Percentiles rank a stretch among this genome's conserved stretches.
Evolutionary conservation across 371 early-diverging fungal genomes (phyloP).

Genomic region (Lichtheimia ornata): DNA sequence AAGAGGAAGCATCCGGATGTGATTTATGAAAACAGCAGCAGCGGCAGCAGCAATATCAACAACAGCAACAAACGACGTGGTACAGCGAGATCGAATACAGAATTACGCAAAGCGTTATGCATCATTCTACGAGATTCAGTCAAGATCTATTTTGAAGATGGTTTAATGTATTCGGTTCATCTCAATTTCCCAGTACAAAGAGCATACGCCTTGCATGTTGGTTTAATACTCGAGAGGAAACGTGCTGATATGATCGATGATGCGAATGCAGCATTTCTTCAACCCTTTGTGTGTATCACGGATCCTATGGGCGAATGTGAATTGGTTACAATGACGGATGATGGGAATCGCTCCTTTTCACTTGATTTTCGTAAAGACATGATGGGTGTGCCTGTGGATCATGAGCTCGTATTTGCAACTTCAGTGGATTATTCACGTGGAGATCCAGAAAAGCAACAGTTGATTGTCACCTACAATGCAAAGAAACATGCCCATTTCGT

Average conservation of each 20-base stretch:
- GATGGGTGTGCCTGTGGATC: slow-evolving; percentile 2
- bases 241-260: slow-evolving; percentile 8
- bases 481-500: slow-evolving; percentile 8
- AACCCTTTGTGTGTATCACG: slow-evolving; percentile 9
- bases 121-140: slow-evolving; percentile 17
- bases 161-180: slow-evolving; percentile 15
- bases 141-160: slow-evolving; percentile 22
- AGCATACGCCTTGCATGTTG: slow-evolving; percentile 16
- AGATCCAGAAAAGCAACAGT: slow-evolving; percentile 3
- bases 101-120: slow-evolving; percentile 19
- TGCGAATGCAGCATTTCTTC: not conserved
- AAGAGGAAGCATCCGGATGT: not conserved
- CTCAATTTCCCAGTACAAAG: slow-evolving; percentile 17
- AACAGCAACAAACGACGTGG: not conserved
- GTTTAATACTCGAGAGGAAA: slow-evolving; percentile 17
- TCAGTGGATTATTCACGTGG: not conserved
- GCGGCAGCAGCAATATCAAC: not conserved
- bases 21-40: not conserved
- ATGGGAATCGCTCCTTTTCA: slow-evolving; percentile 2
- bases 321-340: slow-evolving; percentile 8
- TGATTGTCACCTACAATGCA: slow-evolving; percentile 13
- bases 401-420: slow-evolving; percentile 17
- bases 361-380: not conserved
- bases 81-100: not conserved
- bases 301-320: slow-evolving; percentile 12